Evolutionary conservation across 805 yeast species (phyloP).

Genomic region (Maudiozyma pseudohumilis): DNA sequence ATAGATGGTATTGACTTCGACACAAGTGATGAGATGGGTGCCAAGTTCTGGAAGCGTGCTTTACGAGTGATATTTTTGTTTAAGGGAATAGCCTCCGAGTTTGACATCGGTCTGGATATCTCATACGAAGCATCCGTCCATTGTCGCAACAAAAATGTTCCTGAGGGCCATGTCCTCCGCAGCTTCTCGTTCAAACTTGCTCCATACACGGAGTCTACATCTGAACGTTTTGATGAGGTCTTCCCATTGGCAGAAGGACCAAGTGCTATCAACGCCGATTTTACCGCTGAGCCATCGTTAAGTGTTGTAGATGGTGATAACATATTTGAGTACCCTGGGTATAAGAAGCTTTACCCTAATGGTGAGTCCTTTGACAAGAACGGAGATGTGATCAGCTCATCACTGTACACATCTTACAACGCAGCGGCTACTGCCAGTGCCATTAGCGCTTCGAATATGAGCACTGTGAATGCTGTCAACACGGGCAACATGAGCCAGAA

Average conservation of each 20-base stretch:
- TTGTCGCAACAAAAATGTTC: slow-evolving; percentile 10
- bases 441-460: too few relatives aligned
- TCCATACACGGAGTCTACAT: slow-evolving; percentile 5
- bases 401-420: slow-evolving; percentile 24
- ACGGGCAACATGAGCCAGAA: neutral
- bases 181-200: slow-evolving; percentile 20
- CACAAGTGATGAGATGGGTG: slow-evolving; percentile 28
- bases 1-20: slow-evolving; percentile 48
- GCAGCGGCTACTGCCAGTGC: neutral
- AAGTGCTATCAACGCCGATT: slow-evolving; percentile 15
- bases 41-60: slow-evolving; percentile 27
- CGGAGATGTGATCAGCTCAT: slow-evolving; percentile 28
- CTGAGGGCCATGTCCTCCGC: slow-evolving; percentile 11
- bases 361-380: slow-evolving; percentile 25
- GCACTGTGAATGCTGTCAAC: neutral
- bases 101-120: slow-evolving; percentile 11
- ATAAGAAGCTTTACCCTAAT: slow-evolving; percentile 21
- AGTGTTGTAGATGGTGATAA: slow-evolving; percentile 22
- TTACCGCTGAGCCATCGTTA: slow-evolving; percentile 15
- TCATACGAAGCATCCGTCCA: slow-evolving; percentile 10
- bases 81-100: slow-evolving; percentile 22
- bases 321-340: slow-evolving; percentile 27
- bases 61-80: slow-evolving; percentile 24
- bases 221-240: slow-evolving; percentile 6
- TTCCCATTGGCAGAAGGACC: slow-evolving; percentile 14